A percentile compares a stretch with the other conserved stretches of the same genome.
These are phyloP conservation scores for Thozetella sp. DNA, from an alignment of 495 filamentous ascomycete genomes.

Conservation along the genomic window DNA sequence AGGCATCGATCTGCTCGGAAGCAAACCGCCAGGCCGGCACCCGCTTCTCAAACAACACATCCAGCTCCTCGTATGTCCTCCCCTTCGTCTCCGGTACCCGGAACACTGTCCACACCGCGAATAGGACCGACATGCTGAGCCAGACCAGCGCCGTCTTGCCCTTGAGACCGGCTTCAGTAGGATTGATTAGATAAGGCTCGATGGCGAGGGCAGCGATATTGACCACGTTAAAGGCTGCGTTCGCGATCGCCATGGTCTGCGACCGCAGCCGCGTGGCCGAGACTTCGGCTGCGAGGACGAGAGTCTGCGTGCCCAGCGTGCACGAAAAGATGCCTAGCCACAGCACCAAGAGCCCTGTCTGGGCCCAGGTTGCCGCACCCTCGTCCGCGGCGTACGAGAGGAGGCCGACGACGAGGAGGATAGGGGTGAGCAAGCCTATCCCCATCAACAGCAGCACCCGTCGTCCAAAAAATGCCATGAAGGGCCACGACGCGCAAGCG, in stretches of 20 bases:
- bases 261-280: conserved; percentile 36
- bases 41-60: conserved; percentile 43
- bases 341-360: conserved; percentile 34
- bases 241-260: conserved; percentile 35
- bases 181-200: conserved; percentile 37
- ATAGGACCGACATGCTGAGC: conserved; percentile 19
- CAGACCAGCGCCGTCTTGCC: conserved; percentile 40
- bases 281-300: conserved; percentile 33
- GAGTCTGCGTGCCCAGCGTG: conserved; percentile 42
- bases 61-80: conserved; percentile 46
- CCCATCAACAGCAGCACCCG: conserved; percentile 40
- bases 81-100: conserved; percentile 39
- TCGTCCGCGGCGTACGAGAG: conserved; percentile 14
- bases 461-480: conserved; percentile 37
- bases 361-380: conserved; percentile 20
- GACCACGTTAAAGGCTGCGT: conserved; percentile 30
- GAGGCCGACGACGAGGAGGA: conserved; percentile 36
- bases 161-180: conserved; percentile 32
- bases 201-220: conserved; percentile 35
- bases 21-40: background rate
- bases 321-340: conserved; percentile 40
- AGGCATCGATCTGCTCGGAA: background rate
- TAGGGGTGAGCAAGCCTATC: conserved; percentile 18
- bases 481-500: conserved; percentile 37
- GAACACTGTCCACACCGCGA: conserved; percentile 35